Evolutionary conservation across 768 basidiomycete species (phyloP).

Genomic region (Neoboletus brunneissimus): DNA sequence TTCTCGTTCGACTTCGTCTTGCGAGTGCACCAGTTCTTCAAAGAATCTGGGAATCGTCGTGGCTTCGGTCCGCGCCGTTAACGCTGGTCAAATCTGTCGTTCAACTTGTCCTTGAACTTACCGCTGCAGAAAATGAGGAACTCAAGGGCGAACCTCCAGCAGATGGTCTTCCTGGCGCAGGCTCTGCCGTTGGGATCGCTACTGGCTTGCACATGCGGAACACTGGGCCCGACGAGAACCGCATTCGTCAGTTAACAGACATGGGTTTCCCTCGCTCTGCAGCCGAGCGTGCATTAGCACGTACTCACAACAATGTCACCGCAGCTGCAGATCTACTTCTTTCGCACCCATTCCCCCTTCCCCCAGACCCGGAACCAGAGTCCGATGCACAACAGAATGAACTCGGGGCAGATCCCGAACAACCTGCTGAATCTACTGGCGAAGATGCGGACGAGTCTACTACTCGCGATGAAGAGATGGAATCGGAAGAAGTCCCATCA

Average conservation of each 20-base stretch:
- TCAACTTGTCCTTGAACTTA: conserved; percentile 74
- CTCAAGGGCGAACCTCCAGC: conserved; percentile 43
- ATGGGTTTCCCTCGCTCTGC: conserved; percentile 97
- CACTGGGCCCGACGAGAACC: conserved; percentile 67
- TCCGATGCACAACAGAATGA: conserved; percentile 19
- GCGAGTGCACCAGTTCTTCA: conserved; percentile 64
- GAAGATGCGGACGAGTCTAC: conserved; percentile 24
- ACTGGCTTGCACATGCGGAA: conserved; percentile 34
- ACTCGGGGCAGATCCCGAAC: conserved; percentile 17
- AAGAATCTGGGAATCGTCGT: conserved; percentile 77
- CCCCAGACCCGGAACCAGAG: conserved; percentile 55
- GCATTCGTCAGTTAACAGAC: conserved; percentile 81
- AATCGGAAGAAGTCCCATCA: conserved; percentile 19
- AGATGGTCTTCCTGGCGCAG: conserved; percentile 34
- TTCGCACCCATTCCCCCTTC: conserved; percentile 74
- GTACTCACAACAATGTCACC: conserved; percentile 84
- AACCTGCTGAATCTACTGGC: conserved; percentile 30
- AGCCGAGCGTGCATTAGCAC: conserved; percentile 77
- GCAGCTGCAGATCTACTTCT: conserved; percentile 87
- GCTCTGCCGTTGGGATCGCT: conserved; percentile 31
- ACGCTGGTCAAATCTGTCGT: conserved; percentile 74
- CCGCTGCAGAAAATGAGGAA: conserved; percentile 80
- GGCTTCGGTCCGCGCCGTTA: conserved; percentile 76
- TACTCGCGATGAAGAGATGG: conserved; percentile 29
- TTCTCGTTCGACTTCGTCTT: conserved; percentile 78